A percentile compares a stretch with the other conserved stretches of the same genome.
phyloP scores from a whole-genome alignment of 2,329 filamentous ascomycete genomes.

The Colletotrichum coccodes region DNA sequence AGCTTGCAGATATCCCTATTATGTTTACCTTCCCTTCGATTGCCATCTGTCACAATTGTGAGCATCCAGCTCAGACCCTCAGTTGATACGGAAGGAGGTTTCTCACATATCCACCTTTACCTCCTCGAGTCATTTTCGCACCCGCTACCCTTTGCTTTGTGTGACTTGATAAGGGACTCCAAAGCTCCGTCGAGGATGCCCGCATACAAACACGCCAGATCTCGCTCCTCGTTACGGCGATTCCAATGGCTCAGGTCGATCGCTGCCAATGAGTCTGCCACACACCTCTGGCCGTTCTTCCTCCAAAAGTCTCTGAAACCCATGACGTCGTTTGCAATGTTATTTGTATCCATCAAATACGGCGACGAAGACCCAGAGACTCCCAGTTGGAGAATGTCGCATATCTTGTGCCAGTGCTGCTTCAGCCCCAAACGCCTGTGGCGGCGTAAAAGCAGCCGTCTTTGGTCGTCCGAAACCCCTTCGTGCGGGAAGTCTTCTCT shows the following conservation, averaged over 20 bases:
- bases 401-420: constrained; percentile 6
- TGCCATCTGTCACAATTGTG: neutral
- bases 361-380: neutral
- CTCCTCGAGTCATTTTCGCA: neutral
- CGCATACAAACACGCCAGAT: neutral
- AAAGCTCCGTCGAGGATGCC: neutral
- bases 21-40: fast-evolving
- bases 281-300: neutral
- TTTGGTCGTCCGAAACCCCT: constrained; percentile 1
- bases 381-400: neutral
- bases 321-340: neutral
- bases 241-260: neutral
- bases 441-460: neutral
- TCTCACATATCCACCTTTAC: neutral
- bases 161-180: neutral
- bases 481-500: neutral
- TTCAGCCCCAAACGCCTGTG: neutral
- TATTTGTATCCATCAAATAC: neutral
- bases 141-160: too few species aligned
- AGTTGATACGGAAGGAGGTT: neutral
- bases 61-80: neutral
- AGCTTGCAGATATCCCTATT: neutral
- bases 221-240: neutral
- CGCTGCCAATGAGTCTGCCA: neutral
- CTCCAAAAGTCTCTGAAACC: constrained; percentile 4